These are phyloP conservation scores for Lycium ferocissimum DNA, from an alignment of 257 asterid species.

Conservation along the genomic window DNA sequence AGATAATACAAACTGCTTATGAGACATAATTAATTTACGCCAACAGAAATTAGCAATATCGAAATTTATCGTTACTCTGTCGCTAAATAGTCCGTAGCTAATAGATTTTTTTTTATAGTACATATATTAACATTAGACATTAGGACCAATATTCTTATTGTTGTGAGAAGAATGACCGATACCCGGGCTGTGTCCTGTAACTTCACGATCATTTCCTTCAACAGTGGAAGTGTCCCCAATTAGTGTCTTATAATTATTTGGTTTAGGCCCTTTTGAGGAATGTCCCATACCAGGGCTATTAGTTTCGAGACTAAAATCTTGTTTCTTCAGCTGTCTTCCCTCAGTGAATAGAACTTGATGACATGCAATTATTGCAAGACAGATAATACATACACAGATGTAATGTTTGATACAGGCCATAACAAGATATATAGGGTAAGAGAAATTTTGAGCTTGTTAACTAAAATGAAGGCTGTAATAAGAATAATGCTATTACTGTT, in stretches of 20 bases:
- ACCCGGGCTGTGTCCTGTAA: constrained; percentile 62
- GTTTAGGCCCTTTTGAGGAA: constrained; percentile 31
- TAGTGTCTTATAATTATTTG: constrained; percentile 33
- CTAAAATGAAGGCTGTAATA: background rate
- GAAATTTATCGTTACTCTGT: background rate
- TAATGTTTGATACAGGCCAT: constrained; percentile 2
- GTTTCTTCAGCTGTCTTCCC: constrained; percentile 16
- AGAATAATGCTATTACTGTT: background rate
- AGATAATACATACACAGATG: background rate
- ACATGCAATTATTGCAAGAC: constrained; percentile 1
- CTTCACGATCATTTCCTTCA: constrained; percentile 43
- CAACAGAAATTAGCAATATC: background rate
- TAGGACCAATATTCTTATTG: constrained; percentile 35
- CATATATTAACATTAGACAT: constrained; percentile 36
- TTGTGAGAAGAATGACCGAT: constrained; percentile 59
- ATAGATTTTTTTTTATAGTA: background rate
- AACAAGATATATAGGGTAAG: background rate
- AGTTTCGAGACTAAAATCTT: background rate
- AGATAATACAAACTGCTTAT: background rate
- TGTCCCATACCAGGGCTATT: constrained; percentile 76
- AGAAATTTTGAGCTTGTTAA: background rate
- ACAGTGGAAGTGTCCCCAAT: background rate
- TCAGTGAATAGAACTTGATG: background rate
- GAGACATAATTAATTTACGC: background rate
- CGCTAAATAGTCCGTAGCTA: background rate